Conservation (phyloP, 345 rosid species). For the Acer saccharum region DNA sequence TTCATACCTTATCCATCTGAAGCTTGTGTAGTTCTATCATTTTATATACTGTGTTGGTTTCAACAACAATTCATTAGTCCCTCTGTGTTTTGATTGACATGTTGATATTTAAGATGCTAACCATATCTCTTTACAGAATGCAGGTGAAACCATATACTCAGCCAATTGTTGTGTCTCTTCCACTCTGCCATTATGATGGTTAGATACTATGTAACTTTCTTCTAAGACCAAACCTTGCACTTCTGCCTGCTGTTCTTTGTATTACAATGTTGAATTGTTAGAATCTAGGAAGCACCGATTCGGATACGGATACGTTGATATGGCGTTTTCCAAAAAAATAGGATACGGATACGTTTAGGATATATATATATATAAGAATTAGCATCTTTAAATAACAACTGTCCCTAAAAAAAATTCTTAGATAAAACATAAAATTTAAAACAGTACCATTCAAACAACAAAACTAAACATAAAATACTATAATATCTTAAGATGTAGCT, state of each 20-base stretch:
- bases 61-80: not conserved
- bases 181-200: slow-evolving; percentile 93
- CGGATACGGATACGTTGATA: too few relatives aligned
- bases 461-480: too few relatives aligned
- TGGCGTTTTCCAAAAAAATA: too few relatives aligned
- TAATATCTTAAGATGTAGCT: too few relatives aligned
- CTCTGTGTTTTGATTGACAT: not conserved
- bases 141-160: slow-evolving; percentile 71
- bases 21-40: not conserved
- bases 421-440: too few relatives aligned
- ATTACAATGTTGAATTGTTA: slow-evolving; percentile 10
- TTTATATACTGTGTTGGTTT: not conserved
- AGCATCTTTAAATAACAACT: too few relatives aligned
- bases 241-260: slow-evolving; percentile 12
- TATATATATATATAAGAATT: too few relatives aligned
- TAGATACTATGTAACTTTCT: slow-evolving; percentile 27
- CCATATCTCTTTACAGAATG: slow-evolving; percentile 58
- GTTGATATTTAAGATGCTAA: not conserved
- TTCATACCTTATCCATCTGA: not conserved
- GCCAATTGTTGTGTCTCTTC: slow-evolving; percentile 79
- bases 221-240: slow-evolving; percentile 11
- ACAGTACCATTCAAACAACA: too few relatives aligned
- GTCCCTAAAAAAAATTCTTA: too few relatives aligned
- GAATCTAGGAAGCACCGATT: too few relatives aligned
- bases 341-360: too few relatives aligned